phyloP scores from a whole-genome alignment of 805 yeast species.

The Kodamaea restingae region DNA sequence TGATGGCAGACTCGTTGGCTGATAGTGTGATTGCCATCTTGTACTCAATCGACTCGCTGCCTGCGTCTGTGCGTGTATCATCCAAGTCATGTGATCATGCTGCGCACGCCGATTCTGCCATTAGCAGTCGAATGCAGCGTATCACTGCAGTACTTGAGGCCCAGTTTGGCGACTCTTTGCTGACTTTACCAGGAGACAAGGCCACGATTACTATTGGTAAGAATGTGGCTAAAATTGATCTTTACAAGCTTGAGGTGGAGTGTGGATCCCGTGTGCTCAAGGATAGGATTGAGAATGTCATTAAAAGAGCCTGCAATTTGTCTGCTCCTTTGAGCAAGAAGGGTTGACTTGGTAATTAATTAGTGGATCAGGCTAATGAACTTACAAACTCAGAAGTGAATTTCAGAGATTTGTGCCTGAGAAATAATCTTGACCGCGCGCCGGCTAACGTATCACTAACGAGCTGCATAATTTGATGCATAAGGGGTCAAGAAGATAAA shows the following conservation, averaged over 20 bases:
- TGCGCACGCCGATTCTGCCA: constrained; percentile 26
- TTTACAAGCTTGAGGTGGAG: constrained; percentile 56
- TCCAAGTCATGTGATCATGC: constrained; percentile 53
- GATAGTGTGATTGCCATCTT: constrained; percentile 89
- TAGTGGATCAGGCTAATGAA: no score
- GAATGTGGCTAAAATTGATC: constrained; percentile 65
- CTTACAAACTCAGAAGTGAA: no score
- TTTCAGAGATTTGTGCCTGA: no score
- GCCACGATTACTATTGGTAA: constrained; percentile 71
- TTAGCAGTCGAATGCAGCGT: constrained; percentile 38
- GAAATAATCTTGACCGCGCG: no score
- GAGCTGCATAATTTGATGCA: no score
- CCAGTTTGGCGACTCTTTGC: constrained; percentile 82
- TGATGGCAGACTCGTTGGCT: constrained; percentile 86
- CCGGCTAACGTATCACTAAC: no score
- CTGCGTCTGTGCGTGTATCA: constrained; percentile 88
- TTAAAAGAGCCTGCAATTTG: constrained; percentile 71
- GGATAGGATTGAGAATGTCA: constrained; percentile 77
- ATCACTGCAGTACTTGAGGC: constrained; percentile 64
- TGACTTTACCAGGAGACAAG: constrained; percentile 35
- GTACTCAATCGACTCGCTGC: constrained; percentile 88
- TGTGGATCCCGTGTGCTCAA: constrained; percentile 73
- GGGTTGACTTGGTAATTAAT: no score
- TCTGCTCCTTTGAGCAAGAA: constrained; percentile 73
- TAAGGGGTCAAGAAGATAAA: no score